A percentile compares a stretch with the other conserved stretches of the same genome.
These are phyloP conservation scores for Mycena epipterygia DNA, from an alignment of 768 basidiomycete species.

Conservation along the genomic window DNA sequence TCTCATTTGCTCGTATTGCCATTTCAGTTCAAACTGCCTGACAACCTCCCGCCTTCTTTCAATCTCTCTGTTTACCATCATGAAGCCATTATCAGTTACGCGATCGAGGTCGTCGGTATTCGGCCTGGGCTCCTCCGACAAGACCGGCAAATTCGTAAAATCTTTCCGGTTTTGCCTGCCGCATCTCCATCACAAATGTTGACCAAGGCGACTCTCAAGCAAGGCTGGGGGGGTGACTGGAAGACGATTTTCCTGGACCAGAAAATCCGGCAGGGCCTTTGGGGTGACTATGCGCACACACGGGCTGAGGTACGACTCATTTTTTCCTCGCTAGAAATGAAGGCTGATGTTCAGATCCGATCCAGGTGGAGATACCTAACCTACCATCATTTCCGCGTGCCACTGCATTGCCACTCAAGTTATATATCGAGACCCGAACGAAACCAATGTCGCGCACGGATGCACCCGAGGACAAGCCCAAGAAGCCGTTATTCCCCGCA, in stretches of 20 bases:
- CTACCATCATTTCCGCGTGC: slow-evolving; percentile 25
- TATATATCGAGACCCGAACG: slow-evolving; percentile 28
- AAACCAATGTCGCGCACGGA: slow-evolving; percentile 28
- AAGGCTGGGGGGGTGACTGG: slow-evolving; percentile 28
- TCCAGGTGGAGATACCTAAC: slow-evolving; percentile 24
- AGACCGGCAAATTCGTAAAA: slow-evolving; percentile 11
- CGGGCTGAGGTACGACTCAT: slow-evolving; percentile 9
- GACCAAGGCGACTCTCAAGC: slow-evolving; percentile 15
- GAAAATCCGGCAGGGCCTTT: slow-evolving; percentile 28
- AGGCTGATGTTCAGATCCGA: not conserved
- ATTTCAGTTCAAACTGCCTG: slow-evolving; percentile 27
- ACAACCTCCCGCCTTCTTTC: slow-evolving; percentile 30
- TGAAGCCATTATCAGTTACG: slow-evolving; percentile 25
- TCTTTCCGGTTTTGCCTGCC: slow-evolving; percentile 25
- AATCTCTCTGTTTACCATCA: slow-evolving; percentile 8
- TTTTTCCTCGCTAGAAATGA: not conserved
- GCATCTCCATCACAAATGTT: slow-evolving; percentile 27
- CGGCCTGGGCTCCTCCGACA: slow-evolving; percentile 27
- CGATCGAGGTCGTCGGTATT: slow-evolving; percentile 26
- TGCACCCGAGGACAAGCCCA: slow-evolving; percentile 16
- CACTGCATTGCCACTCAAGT: slow-evolving; percentile 20
- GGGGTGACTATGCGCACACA: slow-evolving; percentile 23
- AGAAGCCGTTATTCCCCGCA: slow-evolving; percentile 28
- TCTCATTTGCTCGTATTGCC: slow-evolving; percentile 13
- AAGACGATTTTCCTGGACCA: not conserved